Base-by-base conservation (phyloP, 441 rosid species). In the Brassica hybrid region DNA sequence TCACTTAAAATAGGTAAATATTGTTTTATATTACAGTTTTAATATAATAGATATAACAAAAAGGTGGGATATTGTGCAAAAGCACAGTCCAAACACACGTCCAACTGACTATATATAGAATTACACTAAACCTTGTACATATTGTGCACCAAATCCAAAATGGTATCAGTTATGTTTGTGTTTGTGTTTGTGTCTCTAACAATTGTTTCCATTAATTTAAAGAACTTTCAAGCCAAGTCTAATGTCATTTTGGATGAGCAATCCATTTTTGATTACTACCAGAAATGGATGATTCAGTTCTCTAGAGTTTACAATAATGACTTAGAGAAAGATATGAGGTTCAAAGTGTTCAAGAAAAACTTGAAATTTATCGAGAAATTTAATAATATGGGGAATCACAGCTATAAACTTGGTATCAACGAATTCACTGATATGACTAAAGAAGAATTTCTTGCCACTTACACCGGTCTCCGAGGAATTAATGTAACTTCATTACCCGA, bases 231-330 rank as follows among this genome's bases (percentile, higher is more conserved):
- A 50, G 73, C 76, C 58, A 72, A 54, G 70, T 85, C 87, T 2
- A 76, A 69, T 5, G 61, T 19, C 69, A 14, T 70, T 0, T 12
- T 85, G 5, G 14, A 78, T 12, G 85, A 82, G 32, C 54, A 74
- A 14, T 3, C 76, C 61, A 71, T 79, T 67, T 34, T 21, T 12
- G 84, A 71, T 54, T 77, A 75, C 41, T 80, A 76, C 54, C 75
- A 80, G 43, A 75, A 50, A 71, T 84, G 91, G 96, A 84, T 85
- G 88, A 62, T 65, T 23, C 32, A 27, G 0, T 60, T 80, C 43
- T 85, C 88, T 19, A 82, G 80, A 5, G 67, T 23, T 5, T 87
- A 91, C 34, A 21, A 36, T 6, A 72, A 81, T 43, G 25, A 27
- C 0, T 61, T 16, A 1, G 92, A 88, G 77, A 86, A 84, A 72